Conservation (phyloP, 2,329 filamentous ascomycete species). For the Clarireedia homoeocarpa region DNA sequence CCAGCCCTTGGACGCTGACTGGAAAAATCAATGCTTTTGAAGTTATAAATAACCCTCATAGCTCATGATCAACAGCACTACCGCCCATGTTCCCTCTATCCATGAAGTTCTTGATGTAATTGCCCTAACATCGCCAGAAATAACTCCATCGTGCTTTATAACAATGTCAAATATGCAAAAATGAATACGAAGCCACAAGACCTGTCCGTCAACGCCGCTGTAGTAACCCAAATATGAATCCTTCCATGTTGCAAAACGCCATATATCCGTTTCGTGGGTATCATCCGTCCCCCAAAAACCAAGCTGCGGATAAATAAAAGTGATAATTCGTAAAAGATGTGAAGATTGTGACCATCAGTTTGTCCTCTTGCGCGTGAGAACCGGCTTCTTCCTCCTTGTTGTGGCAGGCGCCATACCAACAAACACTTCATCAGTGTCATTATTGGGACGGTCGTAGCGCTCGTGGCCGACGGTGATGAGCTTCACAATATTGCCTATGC, state of each 20-base stretch:
- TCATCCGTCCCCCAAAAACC: slow-evolving; percentile 6
- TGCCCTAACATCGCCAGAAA: not conserved
- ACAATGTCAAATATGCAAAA: not conserved
- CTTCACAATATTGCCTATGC: slow-evolving; percentile 66
- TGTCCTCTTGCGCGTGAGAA: slow-evolving; percentile 2
- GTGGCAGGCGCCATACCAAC: slow-evolving; percentile 18
- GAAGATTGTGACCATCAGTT: not conserved
- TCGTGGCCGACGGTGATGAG: slow-evolving; percentile 60
- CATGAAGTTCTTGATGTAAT: not conserved
- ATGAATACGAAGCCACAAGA: no score
- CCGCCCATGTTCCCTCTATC: no score
- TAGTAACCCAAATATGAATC: not conserved
- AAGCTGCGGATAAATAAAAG: slow-evolving; percentile 2
- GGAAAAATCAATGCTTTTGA: no score
- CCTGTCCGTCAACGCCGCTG: not conserved
- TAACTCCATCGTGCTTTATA: not conserved
- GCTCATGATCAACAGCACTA: no score
- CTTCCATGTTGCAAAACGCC: slow-evolving; percentile 3
- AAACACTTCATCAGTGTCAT: slow-evolving; percentile 21
- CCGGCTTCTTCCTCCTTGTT: slow-evolving; percentile 5
- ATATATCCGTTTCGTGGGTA: slow-evolving; percentile 8
- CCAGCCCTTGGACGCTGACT: not conserved
- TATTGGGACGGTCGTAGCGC: slow-evolving; percentile 41
- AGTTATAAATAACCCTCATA: no score
- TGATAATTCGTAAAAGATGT: slow-evolving; percentile 1